These are phyloP conservation scores for Malassezia slooffiae DNA, from an alignment of 1,284 basidiomycete genomes.

Conservation along the genomic window DNA sequence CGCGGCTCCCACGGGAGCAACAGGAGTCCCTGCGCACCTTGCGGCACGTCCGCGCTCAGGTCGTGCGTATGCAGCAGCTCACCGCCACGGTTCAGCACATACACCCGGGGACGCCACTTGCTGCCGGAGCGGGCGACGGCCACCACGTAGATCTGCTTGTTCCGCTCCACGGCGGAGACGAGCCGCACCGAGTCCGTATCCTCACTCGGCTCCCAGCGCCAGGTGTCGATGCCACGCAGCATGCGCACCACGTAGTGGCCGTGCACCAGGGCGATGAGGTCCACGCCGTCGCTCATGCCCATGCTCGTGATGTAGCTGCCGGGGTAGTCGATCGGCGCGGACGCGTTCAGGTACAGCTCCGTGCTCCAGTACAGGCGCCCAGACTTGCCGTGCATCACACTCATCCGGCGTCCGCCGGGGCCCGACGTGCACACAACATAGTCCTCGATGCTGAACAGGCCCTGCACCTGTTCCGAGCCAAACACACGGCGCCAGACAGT, in stretches of 20 bases:
- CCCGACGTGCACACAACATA: too few species aligned
- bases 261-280: background rate
- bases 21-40: constrained; percentile 18
- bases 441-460: constrained; percentile 9
- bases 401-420: too few species aligned
- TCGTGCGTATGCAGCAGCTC: constrained; percentile 22
- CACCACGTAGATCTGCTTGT: constrained; percentile 25
- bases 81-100: constrained; percentile 22
- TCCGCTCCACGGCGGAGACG: constrained; percentile 17
- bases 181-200: constrained; percentile 3
- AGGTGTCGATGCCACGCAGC: background rate
- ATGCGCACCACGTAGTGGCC: constrained; percentile 3
- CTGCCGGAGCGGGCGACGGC: background rate
- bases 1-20: constrained; percentile 22
- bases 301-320: too few species aligned
- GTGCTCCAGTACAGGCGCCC: constrained; percentile 17
- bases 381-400: constrained; percentile 12
- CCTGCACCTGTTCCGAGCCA: constrained; percentile 55
- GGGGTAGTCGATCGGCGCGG: background rate
- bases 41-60: constrained; percentile 17
- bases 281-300: background rate
- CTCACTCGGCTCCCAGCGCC: constrained; percentile 8
- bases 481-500: constrained; percentile 73
- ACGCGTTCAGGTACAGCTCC: constrained; percentile 18
- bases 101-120: constrained; percentile 4